Evolutionary conservation across 805 yeast species (phyloP).

Genomic region (Lipomyces yamadae): DNA sequence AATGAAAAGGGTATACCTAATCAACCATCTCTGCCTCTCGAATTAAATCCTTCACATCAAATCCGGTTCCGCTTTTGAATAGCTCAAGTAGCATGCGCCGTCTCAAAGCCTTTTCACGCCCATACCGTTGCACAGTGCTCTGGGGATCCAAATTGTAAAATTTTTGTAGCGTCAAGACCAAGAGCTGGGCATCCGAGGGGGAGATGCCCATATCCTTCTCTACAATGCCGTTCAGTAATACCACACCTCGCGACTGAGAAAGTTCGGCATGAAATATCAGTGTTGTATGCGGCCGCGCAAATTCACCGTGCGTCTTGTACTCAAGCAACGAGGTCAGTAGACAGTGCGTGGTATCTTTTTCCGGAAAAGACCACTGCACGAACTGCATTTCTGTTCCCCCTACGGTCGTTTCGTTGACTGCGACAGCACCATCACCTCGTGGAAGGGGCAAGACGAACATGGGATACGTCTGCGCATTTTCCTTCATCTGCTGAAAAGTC

Average conservation of each 20-base stretch:
- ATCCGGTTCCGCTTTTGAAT: conserved; percentile 73
- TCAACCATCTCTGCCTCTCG: conserved; percentile 77
- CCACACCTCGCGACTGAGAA: conserved; percentile 59
- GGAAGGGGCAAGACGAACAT: conserved; percentile 91
- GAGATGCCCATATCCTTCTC: conserved; percentile 69
- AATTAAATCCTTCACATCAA: conserved; percentile 69
- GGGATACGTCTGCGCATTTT: conserved; percentile 74
- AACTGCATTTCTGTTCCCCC: conserved; percentile 76
- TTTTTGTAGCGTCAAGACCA: conserved; percentile 76
- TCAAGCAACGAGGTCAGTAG: conserved; percentile 90
- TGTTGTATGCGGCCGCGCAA: conserved; percentile 93
- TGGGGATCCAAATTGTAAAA: conserved; percentile 56
- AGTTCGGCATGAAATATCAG: conserved; percentile 85
- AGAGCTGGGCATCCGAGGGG: conserved; percentile 74
- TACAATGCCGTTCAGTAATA: conserved; percentile 84
- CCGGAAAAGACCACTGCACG: conserved; percentile 91
- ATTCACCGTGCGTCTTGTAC: conserved; percentile 86
- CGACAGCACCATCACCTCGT: conserved; percentile 47
- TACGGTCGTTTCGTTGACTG: conserved; percentile 37
- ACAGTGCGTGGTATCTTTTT: conserved; percentile 82
- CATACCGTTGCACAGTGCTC: conserved; percentile 59
- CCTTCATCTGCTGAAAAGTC: conserved; percentile 66
- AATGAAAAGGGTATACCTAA: conserved; percentile 23
- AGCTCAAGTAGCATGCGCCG: conserved; percentile 57
- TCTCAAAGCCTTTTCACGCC: conserved; percentile 54